A percentile compares a stretch with the other conserved stretches of the same genome.
These are phyloP conservation scores for Acrocalymma vagum DNA, from an alignment of 2,329 filamentous ascomycete species.

Conservation along the genomic window DNA sequence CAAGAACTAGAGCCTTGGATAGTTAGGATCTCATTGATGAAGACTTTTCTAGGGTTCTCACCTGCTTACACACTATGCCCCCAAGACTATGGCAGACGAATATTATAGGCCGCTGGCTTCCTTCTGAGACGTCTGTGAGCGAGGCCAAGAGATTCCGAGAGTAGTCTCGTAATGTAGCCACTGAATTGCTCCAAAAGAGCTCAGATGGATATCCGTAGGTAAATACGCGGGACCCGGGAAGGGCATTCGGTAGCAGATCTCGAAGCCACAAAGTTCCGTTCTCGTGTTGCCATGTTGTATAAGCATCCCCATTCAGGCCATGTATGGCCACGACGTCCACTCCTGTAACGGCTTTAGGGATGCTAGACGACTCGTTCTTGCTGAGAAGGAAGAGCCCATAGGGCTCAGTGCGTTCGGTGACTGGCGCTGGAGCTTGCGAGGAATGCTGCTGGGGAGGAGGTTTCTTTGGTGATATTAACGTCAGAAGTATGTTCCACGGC, in stretches of 20 bases:
- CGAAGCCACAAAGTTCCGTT: conserved; percentile 46
- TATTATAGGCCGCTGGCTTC: conserved; percentile 23
- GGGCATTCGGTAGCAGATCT: conserved; percentile 41
- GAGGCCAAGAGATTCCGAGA: conserved; percentile 21
- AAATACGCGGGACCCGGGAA: conserved; percentile 28
- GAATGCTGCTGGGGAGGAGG: conserved; percentile 5
- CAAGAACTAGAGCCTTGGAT: conserved; percentile 25
- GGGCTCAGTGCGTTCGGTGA: conserved; percentile 8
- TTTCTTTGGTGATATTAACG: conserved; percentile 4
- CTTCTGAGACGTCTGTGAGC: conserved; percentile 14
- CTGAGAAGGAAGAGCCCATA: conserved; percentile 21
- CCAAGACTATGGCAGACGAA: conserved; percentile 33
- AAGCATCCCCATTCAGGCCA: conserved; percentile 51
- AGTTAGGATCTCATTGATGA: conserved; percentile 12
- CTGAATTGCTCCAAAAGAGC: conserved; percentile 25
- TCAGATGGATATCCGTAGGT: conserved; percentile 34
- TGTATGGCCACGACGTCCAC: conserved; percentile 52
- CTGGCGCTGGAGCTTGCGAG: conserved; percentile 8
- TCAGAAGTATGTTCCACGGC: conserved; percentile 5
- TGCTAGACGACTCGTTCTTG: conserved; percentile 9
- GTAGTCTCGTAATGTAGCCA: conserved; percentile 22
- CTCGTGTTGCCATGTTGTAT: conserved; percentile 49
- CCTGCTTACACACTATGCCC: conserved; percentile 32
- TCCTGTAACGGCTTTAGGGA: conserved; percentile 14
- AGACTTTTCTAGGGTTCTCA: conserved; percentile 9